Percentiles rank a stretch among this genome's conserved stretches.
phyloP scores from a whole-genome alignment of 345 rosid genomes.

The Zanthoxylum bungeanum region DNA sequence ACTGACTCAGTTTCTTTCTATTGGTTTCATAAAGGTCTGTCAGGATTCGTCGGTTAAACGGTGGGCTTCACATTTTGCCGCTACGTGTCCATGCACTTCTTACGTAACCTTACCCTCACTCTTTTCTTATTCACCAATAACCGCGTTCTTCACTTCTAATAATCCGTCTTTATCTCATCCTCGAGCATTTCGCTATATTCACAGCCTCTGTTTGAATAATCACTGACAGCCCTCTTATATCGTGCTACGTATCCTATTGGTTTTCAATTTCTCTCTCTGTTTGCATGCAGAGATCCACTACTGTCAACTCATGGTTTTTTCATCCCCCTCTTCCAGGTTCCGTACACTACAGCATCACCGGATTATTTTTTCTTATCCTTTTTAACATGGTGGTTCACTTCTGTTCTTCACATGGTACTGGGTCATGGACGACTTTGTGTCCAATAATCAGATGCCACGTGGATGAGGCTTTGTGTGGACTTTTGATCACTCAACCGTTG shows the following conservation, averaged over 20 bases:
- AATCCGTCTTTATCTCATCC: background rate
- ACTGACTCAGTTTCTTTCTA: constrained; percentile 2
- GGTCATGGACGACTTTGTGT: constrained; percentile 5
- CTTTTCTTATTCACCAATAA: constrained; percentile 18
- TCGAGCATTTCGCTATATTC: background rate
- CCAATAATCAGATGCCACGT: constrained; percentile 1
- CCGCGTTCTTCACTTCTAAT: constrained; percentile 20
- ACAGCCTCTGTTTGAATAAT: background rate
- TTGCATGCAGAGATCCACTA: background rate
- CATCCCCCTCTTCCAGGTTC: background rate
- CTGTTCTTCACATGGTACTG: background rate
- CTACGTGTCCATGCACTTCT: constrained; percentile 27
- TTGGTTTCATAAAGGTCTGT: constrained; percentile 2
- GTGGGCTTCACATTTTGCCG: constrained; percentile 1
- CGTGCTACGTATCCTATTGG: background rate
- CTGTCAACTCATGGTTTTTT: background rate
- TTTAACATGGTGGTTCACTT: background rate
- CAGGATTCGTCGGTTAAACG: constrained; percentile 29
- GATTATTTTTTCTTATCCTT: background rate
- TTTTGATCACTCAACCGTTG: background rate
- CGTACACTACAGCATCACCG: background rate
- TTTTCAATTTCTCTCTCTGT: background rate
- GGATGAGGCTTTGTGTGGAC: background rate
- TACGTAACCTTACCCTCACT: constrained; percentile 15
- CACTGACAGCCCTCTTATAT: background rate